A percentile compares a stretch with the other conserved stretches of the same genome.
Conservation (phyloP, 306 rosid genomes). For the Vigna reflexopilosa region DNA sequence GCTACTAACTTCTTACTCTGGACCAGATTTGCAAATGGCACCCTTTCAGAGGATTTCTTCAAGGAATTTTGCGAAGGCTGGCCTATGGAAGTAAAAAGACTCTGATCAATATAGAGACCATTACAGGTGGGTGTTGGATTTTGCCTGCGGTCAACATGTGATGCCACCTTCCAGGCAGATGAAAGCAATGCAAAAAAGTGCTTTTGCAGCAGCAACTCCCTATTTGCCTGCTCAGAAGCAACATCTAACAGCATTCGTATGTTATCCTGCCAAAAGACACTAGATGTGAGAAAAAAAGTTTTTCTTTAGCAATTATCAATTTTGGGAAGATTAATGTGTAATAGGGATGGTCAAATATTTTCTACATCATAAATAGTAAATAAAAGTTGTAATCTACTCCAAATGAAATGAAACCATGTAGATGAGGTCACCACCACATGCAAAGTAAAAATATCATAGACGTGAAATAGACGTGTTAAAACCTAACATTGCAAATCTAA, state of each 20-base stretch:
- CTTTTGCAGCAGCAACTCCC: slow-evolving; percentile 84
- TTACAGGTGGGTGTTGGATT: slow-evolving; percentile 55
- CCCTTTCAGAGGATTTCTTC: slow-evolving; percentile 64
- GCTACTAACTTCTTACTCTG: slow-evolving; percentile 68
- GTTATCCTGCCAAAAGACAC: slow-evolving; percentile 73
- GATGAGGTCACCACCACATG: slow-evolving; percentile 22
- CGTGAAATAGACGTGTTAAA: slow-evolving; percentile 33
- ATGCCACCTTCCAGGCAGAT: slow-evolving; percentile 71
- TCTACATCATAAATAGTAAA: slow-evolving; percentile 23
- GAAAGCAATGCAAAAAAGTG: slow-evolving; percentile 87
- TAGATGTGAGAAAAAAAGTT: slow-evolving; percentile 10
- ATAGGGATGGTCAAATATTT: slow-evolving; percentile 5
- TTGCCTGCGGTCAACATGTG: slow-evolving; percentile 53
- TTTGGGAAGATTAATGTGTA: neutral
- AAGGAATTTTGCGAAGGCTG: slow-evolving; percentile 58
- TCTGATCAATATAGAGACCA: slow-evolving; percentile 66
- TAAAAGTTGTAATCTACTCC: slow-evolving; percentile 27
- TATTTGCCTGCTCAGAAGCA: slow-evolving; percentile 84
- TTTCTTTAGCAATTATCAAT: slow-evolving; percentile 2
- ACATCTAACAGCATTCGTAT: slow-evolving; percentile 72
- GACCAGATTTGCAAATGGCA: slow-evolving; percentile 56
- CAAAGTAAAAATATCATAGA: slow-evolving; percentile 14
- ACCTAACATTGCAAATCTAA: slow-evolving; percentile 39
- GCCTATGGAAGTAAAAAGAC: slow-evolving; percentile 54
- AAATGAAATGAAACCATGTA: slow-evolving; percentile 30